Evolutionary conservation across 2,329 filamentous ascomycete genomes (phyloP).

Genomic region (Thermoascus crustaceus): DNA sequence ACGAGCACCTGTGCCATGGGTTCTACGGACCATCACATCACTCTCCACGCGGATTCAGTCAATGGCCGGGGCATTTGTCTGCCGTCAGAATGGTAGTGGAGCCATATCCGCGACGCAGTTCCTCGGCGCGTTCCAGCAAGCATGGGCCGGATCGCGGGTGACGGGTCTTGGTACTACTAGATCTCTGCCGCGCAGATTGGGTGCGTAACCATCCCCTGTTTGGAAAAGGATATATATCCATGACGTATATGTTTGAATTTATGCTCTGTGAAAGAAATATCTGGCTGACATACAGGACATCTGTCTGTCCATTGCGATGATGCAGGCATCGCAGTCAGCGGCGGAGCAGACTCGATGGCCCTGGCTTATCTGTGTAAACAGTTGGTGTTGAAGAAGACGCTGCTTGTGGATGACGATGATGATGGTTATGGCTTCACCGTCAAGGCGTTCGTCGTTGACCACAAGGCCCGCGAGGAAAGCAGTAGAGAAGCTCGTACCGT

Average conservation of each 20-base stretch:
- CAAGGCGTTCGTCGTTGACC: conserved; percentile 54
- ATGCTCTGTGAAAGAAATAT: too few species aligned
- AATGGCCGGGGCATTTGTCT: conserved; percentile 5
- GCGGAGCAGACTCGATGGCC: conserved; percentile 97
- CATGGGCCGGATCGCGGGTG: conserved; percentile 19
- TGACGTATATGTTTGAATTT: too few species aligned
- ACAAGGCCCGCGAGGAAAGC: conserved; percentile 49
- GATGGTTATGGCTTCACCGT: conserved; percentile 25
- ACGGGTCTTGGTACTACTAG: conserved; percentile 6
- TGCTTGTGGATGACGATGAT: too few species aligned
- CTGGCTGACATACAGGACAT: too few species aligned
- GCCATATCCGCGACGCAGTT: conserved; percentile 22
- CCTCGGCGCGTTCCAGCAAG: conserved; percentile 19
- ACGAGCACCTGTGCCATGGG: too few species aligned
- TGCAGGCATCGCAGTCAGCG: conserved; percentile 72
- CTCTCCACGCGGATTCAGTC: conserved; percentile 3
- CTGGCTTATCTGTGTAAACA: conserved; percentile 64
- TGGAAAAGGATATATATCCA: too few species aligned
- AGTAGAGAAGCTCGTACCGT: conserved; percentile 47
- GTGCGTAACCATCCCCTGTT: conserved; percentile 14
- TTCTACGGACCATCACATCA: too few species aligned
- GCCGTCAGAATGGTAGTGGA: background rate
- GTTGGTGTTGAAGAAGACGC: conserved; percentile 25
- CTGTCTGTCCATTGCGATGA: too few species aligned
- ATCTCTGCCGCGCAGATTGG: conserved; percentile 17